phyloP scores from a whole-genome alignment of 768 basidiomycete species.

The Leccinum arenicola region DNA sequence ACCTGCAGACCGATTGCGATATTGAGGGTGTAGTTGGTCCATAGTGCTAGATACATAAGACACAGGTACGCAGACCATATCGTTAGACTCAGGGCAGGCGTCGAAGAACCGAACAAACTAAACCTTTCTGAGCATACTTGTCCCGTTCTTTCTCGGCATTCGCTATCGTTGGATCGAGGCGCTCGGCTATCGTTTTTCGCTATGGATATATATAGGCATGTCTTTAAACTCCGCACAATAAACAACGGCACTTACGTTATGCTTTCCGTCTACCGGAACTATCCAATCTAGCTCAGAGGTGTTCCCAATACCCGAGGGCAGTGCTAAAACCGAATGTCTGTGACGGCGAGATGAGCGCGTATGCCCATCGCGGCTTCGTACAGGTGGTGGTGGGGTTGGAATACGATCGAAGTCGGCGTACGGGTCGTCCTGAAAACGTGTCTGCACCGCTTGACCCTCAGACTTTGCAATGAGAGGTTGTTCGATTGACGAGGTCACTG shows the following conservation, averaged over 20 bases:
- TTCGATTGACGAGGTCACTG: conserved; percentile 6
- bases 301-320: background rate
- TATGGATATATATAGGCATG: background rate
- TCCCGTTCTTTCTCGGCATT: conserved; percentile 45
- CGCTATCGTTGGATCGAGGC: conserved; percentile 52
- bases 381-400: conserved; percentile 8
- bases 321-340: background rate
- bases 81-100: background rate
- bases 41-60: conserved; percentile 24
- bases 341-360: conserved; percentile 14
- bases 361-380: conserved; percentile 18
- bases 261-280: conserved; percentile 24
- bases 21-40: conserved; percentile 36
- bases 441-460: conserved; percentile 1
- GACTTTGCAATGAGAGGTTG: conserved; percentile 6
- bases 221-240: background rate
- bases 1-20: conserved; percentile 63
- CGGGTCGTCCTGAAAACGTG: conserved; percentile 3
- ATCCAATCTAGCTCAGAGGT: conserved; percentile 24
- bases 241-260: conserved; percentile 11
- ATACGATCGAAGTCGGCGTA: conserved; percentile 9
- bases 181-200: conserved; percentile 46
- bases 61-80: background rate
- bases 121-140: conserved; percentile 47
- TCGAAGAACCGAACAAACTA: background rate